These are phyloP conservation scores for Aspergillus steynii DNA, from an alignment of 495 filamentous ascomycete genomes.

Conservation along the genomic window DNA sequence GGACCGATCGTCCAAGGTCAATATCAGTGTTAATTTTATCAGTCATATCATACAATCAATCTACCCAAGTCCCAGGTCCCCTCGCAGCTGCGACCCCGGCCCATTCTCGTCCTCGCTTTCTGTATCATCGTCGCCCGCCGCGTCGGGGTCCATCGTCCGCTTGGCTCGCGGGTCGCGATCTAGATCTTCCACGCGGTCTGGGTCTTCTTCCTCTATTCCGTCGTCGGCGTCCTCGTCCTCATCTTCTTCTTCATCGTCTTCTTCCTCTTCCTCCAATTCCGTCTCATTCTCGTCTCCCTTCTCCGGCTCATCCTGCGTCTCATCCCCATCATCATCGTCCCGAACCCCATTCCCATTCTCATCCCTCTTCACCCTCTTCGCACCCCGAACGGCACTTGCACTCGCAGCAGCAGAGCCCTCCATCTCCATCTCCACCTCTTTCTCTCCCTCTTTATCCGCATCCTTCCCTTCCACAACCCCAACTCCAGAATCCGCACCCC, in stretches of 20 bases:
- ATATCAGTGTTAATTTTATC: no score
- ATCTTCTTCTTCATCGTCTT: conserved; percentile 51
- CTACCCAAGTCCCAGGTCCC: conserved; percentile 42
- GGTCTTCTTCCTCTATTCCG: conserved; percentile 51
- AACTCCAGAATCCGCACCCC: no score
- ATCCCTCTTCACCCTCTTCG: conserved; percentile 50
- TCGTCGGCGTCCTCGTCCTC: conserved; percentile 41
- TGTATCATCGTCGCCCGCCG: conserved; percentile 39
- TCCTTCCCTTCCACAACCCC: no score
- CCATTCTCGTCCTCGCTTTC: conserved; percentile 45
- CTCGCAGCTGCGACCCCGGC: conserved; percentile 43
- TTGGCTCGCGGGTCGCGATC: conserved; percentile 35
- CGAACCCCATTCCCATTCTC: conserved; percentile 38
- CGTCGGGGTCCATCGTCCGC: conserved; percentile 41
- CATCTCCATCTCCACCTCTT: conserved; percentile 45
- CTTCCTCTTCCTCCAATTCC: conserved; percentile 55
- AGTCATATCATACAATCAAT: no score
- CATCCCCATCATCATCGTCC: conserved; percentile 56
- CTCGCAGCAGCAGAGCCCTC: conserved; percentile 15
- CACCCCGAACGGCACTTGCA: conserved; percentile 33
- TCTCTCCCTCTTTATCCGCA: conserved; percentile 28
- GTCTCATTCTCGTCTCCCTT: conserved; percentile 55
- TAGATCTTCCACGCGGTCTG: conserved; percentile 66
- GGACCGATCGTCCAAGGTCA: not conserved
- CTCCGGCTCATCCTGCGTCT: conserved; percentile 51